Evolutionary conservation across 345 rosid species (phyloP).

Genomic region (Salix arbutifolia): DNA sequence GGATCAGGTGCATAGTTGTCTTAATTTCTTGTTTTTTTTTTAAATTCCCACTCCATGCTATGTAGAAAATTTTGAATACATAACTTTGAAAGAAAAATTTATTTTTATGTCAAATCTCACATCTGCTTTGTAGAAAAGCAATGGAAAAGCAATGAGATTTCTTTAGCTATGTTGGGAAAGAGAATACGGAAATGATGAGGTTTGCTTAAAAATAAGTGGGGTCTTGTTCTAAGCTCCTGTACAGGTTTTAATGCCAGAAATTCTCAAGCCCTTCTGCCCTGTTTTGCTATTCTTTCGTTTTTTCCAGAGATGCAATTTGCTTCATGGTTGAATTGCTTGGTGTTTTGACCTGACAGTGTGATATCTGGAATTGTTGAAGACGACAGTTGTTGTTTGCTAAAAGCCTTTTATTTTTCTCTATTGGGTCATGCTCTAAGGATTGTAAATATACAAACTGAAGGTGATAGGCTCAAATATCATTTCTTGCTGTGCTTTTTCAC

Average conservation of each 20-base stretch:
- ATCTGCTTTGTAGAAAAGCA: background rate
- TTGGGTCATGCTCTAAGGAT: background rate
- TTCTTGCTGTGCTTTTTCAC: too few species aligned
- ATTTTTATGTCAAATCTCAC: background rate
- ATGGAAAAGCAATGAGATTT: background rate
- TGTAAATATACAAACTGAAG: background rate
- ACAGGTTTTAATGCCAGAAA: background rate
- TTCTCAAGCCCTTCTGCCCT: background rate
- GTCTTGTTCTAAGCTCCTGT: background rate
- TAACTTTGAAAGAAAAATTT: background rate
- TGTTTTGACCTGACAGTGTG: background rate
- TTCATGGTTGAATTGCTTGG: background rate
- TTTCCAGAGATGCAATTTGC: background rate
- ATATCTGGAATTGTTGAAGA: constrained; percentile 2
- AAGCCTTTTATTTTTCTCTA: background rate
- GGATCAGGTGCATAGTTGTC: too few species aligned
- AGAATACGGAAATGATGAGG: background rate
- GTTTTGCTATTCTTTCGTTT: background rate
- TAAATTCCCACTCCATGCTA: too few species aligned
- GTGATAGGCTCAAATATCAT: background rate
- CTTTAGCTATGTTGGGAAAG: background rate
- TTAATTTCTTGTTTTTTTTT: too few species aligned
- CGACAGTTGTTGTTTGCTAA: background rate
- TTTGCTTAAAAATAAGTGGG: background rate
- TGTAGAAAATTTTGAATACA: background rate